Evolutionary conservation across 129 eudicot species (phyloP).

Genomic region (Artemisia annua): DNA sequence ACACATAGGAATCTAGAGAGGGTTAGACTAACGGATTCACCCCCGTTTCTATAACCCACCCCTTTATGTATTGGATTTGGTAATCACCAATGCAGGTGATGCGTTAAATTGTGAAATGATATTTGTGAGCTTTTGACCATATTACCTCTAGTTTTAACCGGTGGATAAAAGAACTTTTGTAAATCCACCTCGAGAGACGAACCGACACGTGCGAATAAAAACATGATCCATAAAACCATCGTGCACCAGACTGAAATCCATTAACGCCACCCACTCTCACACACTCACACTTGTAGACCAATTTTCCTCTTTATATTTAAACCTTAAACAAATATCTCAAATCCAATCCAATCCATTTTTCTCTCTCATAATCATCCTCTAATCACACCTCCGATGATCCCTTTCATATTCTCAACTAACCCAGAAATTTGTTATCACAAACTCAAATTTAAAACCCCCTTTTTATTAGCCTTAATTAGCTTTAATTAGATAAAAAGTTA

Average conservation of each 20-base stretch:
- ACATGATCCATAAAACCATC: slow-evolving; percentile 34
- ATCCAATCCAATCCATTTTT: slow-evolving; percentile 23
- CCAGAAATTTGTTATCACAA: slow-evolving; percentile 32
- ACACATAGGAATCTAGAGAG: too few species aligned
- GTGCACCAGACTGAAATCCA: slow-evolving; percentile 15
- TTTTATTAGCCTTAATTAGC: background rate
- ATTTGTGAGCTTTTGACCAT: too few species aligned
- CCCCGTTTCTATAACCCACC: too few species aligned
- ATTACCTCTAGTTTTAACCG: background rate
- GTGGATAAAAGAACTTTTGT: background rate
- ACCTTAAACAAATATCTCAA: background rate
- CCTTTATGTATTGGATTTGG: too few species aligned
- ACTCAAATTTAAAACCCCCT: slow-evolving; percentile 30
- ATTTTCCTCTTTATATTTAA: too few species aligned
- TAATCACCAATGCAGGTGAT: too few species aligned
- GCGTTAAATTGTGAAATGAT: too few species aligned
- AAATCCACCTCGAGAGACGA: background rate
- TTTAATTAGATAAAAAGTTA: background rate
- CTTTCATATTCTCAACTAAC: background rate
- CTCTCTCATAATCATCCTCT: slow-evolving; percentile 19
- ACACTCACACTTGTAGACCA: background rate
- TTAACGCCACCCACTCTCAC: slow-evolving; percentile 10
- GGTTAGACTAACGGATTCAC: too few species aligned
- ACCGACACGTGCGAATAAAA: slow-evolving; percentile 16
- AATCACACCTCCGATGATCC: slow-evolving; percentile 14